Percentiles rank a stretch among this genome's conserved stretches.
These are phyloP conservation scores for Aspergillus chevalieri DNA, from an alignment of 2,329 filamentous ascomycete species.

Conservation along the genomic window DNA sequence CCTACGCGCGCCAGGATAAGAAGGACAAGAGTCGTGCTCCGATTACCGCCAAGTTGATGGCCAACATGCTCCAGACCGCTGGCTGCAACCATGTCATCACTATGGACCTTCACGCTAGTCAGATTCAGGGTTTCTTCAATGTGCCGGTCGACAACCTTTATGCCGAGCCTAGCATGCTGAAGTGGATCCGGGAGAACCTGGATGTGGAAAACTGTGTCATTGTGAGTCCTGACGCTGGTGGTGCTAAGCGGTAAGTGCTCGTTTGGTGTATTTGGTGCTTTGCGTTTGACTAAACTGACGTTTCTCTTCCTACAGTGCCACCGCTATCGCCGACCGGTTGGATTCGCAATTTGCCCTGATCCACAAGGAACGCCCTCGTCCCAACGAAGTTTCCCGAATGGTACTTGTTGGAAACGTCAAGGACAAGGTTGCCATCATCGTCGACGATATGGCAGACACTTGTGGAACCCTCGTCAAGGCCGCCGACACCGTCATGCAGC, in stretches of 20 bases:
- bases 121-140: constrained; percentile 96
- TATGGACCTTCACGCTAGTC: constrained; percentile 90
- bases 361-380: constrained; percentile 90
- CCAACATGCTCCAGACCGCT: constrained; percentile 94
- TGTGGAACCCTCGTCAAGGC: constrained; percentile 86
- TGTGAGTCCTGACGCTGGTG: constrained; percentile 89
- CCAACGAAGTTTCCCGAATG: constrained; percentile 88
- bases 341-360: constrained; percentile 90
- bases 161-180: constrained; percentile 83
- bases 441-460: constrained; percentile 97
- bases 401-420: constrained; percentile 91
- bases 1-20: constrained; percentile 94
- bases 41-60: constrained; percentile 91
- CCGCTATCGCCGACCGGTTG: constrained; percentile 84
- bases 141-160: constrained; percentile 76
- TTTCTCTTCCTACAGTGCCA: constrained; percentile 52
- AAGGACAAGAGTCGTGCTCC: constrained; percentile 95
- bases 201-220: constrained; percentile 80
- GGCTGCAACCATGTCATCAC: constrained; percentile 92
- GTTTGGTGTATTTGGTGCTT: neutral
- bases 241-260: constrained; percentile 67
- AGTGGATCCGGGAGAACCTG: constrained; percentile 86
- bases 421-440: constrained; percentile 87
- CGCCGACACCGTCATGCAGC: constrained; percentile 77
- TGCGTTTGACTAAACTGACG: neutral